Conservation (phyloP, 2,329 filamentous ascomycete species). For the Fusarium tjaetaba region DNA sequence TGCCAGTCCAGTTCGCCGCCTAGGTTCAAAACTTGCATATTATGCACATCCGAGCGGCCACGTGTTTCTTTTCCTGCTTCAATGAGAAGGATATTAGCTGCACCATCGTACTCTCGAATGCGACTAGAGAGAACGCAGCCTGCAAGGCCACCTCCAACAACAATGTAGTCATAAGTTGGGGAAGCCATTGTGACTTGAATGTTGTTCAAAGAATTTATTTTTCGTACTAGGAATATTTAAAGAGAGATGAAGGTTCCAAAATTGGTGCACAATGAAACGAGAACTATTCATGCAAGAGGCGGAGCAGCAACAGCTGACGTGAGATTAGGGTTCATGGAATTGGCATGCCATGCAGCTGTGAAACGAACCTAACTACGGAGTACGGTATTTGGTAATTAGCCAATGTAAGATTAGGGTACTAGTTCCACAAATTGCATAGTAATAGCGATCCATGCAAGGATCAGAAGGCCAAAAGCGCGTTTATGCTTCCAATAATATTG, state of each 20-base stretch:
- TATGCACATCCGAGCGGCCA: conserved; percentile 18
- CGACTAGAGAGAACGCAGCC: conserved; percentile 49
- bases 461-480: neutral
- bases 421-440: neutral
- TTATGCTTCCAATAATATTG: too few relatives aligned
- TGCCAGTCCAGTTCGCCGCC: conserved; percentile 49
- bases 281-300: neutral
- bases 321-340: neutral
- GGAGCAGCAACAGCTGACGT: neutral
- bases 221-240: too few relatives aligned
- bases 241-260: neutral
- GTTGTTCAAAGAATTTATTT: accelerated
- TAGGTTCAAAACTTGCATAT: conserved; percentile 41
- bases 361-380: neutral
- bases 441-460: too few relatives aligned
- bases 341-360: neutral
- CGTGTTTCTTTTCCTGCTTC: conserved; percentile 50
- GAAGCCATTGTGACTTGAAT: neutral
- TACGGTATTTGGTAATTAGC: too few relatives aligned
- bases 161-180: conserved; percentile 41
- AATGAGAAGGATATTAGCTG: conserved; percentile 49
- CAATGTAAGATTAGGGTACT: neutral
- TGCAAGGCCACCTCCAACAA: conserved; percentile 47
- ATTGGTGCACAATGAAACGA: neutral
- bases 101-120: conserved; percentile 33